These are phyloP conservation scores for Yamadazyma pseudoaaseri DNA, from an alignment of 1,139 yeast genomes.

Conservation along the genomic window DNA sequence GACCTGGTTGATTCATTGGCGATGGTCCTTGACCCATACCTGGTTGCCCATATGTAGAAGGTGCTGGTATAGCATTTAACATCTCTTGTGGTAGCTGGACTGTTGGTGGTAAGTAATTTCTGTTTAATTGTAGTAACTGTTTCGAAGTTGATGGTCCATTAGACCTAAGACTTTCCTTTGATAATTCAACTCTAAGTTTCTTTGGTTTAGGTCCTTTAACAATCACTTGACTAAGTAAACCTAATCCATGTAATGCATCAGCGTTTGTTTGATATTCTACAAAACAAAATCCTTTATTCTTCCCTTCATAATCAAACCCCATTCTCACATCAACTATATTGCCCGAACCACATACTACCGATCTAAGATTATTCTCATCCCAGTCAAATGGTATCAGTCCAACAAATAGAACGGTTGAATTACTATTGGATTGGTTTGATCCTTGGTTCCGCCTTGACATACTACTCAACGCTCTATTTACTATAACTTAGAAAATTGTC, in stretches of 20 bases:
- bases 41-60: slow-evolving; percentile 1
- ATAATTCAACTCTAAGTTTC: slow-evolving; percentile 53
- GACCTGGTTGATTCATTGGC: not conserved
- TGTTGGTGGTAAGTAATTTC: slow-evolving; percentile 49
- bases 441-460: slow-evolving; percentile 12
- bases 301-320: slow-evolving; percentile 61
- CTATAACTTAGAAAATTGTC: too few species aligned
- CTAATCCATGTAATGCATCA: slow-evolving; percentile 52
- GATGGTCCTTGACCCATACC: not conserved
- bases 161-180: slow-evolving; percentile 56
- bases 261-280: slow-evolving; percentile 53
- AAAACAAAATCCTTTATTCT: slow-evolving; percentile 64
- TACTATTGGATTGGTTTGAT: slow-evolving; percentile 6
- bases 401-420: slow-evolving; percentile 47
- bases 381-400: slow-evolving; percentile 67
- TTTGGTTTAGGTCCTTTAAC: slow-evolving; percentile 25
- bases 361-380: slow-evolving; percentile 52
- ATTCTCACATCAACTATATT: slow-evolving; percentile 61
- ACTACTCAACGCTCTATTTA: not conserved
- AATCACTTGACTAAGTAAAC: slow-evolving; percentile 41
- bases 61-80: slow-evolving; percentile 17
- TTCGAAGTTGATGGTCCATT: slow-evolving; percentile 29
- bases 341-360: slow-evolving; percentile 67
- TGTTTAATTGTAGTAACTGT: slow-evolving; percentile 40
- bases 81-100: slow-evolving; percentile 56